Evolutionary conservation across 2,329 filamentous ascomycete genomes (phyloP).

Genomic region (Ilyonectria robusta): DNA sequence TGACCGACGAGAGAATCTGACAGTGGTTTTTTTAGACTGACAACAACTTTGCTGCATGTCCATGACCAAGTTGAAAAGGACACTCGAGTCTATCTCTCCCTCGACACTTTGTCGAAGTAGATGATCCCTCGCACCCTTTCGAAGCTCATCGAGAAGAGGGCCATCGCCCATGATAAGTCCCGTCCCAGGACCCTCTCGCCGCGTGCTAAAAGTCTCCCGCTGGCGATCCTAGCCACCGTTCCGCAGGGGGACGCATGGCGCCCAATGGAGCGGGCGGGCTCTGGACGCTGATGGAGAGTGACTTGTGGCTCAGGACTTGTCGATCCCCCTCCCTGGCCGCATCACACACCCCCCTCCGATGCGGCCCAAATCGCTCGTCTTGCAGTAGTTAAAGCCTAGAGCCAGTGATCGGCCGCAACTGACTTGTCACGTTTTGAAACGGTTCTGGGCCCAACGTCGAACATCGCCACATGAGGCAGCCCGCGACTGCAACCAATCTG

Average conservation of each 20-base stretch:
- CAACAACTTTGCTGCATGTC: constrained; percentile 6
- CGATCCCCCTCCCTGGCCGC: constrained; percentile 39
- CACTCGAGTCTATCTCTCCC: not conserved
- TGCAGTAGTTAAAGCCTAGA: constrained; percentile 22
- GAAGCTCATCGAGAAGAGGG: not conserved
- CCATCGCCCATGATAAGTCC: constrained; percentile 2
- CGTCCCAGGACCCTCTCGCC: not conserved
- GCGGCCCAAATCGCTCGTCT: constrained; percentile 18
- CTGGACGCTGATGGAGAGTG: constrained; percentile 38
- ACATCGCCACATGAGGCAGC: constrained; percentile 13
- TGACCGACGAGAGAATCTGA: not conserved
- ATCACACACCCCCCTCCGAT: constrained; percentile 38
- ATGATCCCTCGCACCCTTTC: not conserved
- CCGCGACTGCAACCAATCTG: constrained; percentile 18
- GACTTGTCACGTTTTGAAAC: not conserved
- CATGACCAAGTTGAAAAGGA: not conserved
- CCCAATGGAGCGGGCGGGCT: constrained; percentile 32
- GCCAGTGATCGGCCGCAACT: constrained; percentile 34
- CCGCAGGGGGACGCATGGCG: constrained; percentile 11
- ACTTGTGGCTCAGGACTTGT: constrained; percentile 47
- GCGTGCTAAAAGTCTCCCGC: not conserved
- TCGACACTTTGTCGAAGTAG: not conserved
- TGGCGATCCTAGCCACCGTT: constrained; percentile 3
- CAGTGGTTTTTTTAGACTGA: not conserved
- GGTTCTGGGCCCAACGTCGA: not conserved